These are phyloP conservation scores for Closterium sp. DNA, from an alignment of 139 green algal species.

Conservation along the genomic window DNA sequence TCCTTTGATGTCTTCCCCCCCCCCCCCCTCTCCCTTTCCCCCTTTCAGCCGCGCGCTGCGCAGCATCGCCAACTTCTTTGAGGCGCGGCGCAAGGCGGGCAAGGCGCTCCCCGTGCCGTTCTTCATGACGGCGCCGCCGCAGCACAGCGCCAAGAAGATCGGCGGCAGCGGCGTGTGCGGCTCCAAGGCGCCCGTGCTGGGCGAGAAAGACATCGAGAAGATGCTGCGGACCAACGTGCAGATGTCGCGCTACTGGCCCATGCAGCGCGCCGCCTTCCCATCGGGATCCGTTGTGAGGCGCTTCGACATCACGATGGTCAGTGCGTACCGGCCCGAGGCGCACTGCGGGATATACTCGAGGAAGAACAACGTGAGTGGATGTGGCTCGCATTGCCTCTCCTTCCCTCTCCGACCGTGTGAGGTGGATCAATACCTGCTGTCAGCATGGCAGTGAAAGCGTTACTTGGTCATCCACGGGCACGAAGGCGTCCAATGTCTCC, in stretches of 20 bases:
- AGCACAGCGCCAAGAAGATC: neutral
- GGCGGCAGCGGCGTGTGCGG: constrained; percentile 5
- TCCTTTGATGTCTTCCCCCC: neutral
- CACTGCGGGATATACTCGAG: neutral
- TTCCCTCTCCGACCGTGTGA: neutral
- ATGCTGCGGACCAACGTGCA: constrained; percentile 2
- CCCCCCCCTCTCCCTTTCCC: neutral
- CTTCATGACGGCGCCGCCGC: constrained; percentile 8
- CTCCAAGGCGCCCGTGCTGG: neutral
- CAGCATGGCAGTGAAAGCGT: neutral
- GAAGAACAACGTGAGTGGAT: neutral
- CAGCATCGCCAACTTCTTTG: neutral
- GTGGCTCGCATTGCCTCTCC: neutral
- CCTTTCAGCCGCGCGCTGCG: neutral
- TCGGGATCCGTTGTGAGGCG: neutral
- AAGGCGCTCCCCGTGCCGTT: neutral
- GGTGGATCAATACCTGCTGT: neutral
- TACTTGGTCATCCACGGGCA: too few relatives aligned
- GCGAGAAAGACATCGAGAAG: neutral
- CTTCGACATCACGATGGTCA: neutral
- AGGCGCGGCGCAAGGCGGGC: neutral
- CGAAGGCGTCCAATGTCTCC: too few relatives aligned
- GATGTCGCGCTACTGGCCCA: neutral
- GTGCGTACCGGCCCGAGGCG: neutral
- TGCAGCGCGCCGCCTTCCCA: neutral